Base-by-base conservation (phyloP, 805 yeast genomes). In the Candida patagonica region DNA sequence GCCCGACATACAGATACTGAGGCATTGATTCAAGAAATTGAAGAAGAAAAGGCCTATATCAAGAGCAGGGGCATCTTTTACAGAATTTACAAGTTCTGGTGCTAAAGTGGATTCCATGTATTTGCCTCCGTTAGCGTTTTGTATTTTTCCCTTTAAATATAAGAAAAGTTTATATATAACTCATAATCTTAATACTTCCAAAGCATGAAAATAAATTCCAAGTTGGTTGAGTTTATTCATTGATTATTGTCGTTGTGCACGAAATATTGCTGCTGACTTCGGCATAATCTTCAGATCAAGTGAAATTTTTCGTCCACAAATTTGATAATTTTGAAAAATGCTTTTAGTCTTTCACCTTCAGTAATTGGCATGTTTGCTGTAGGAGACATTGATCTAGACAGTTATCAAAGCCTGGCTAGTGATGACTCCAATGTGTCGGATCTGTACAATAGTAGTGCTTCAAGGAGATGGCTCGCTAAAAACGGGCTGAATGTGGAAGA, bases 1-100 rank as follows among this genome's bases (percentile, higher is more conserved):
- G 68, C 80, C 62, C 71, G 78, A 50, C 73, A 71, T 31, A 54
- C 68, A 23, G 80, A 78, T 54, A 48, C 70, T 45, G 81, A 77
- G 22, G 53, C 65, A 32, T 60, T 76, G 44, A 67, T 61, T 40
- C 72, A 68, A 49, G 76, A 73, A 55, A 59, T 73, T 39, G 73
- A 70, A n/a, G 77, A 70, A 50, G 82, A 73, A 50, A 63, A 63
- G 46, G 67, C 61, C n/a, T 52, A 44, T 17, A 30, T 70, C 37
- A 62, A 61, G 6, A 42, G 62, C 25, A 71, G 62, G 53, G 78
- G 80, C 32, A 58, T 60, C 46, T 73, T 62, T 58, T 66, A 63
- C 48, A 64, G 75, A 55, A 6, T 53, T 2, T 68, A 56, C 55
- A 50, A 59, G 36, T 54, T 65, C 53, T 67, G 78, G 74, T 74